Base-by-base conservation (phyloP, 1,284 basidiomycete genomes). In the Vanrija humicola region DNA sequence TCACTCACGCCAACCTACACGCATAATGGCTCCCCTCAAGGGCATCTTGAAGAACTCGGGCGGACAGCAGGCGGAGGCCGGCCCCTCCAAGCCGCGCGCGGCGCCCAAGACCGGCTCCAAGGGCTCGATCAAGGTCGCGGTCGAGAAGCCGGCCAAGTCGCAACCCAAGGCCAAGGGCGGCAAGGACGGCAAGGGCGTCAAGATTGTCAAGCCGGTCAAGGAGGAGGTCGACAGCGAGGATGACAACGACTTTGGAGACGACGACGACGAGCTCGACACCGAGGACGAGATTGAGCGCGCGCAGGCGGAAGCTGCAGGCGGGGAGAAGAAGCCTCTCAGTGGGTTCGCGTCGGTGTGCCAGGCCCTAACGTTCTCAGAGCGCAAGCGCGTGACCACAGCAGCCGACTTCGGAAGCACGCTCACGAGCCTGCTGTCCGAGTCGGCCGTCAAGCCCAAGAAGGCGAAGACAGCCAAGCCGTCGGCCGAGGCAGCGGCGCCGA, bases 331-430 rank as follows among this genome's bases (percentile, higher is more conserved):
- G 55, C 45, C 52, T 4, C 46, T 50, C 28, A 61, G 61, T 58
- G 50, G 45, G 54, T 23, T 23, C 21, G 21, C 21, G 21, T 23
- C 21, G 21, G 2, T 5, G 21, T 23, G 21, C 21, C 21, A 4
- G 18, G 5, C 26, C 26, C 50, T 50, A 21, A 53, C 58, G 29
- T 3, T 2, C 7, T 6, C 60, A 75, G 73, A 77, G 55, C 62
- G 72, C 50, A 77, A 77, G 63, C 59, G 67, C 39, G 58, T 69
- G 14, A 56, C 70, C 2, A 77, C 74, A 5, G 72, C 73, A 7
- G 65, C 70, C 9, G 64, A 65, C 39, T 77, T 77, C 63, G 75
- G 74, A 21, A 58, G 64, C 6, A 75, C 74, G 5, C 66, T 34
- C 5, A 68, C 74, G 3, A 66, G 69, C 16, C 69, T 77, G 5